Evolutionary conservation across 768 basidiomycete genomes (phyloP).

Genomic region (Obba rivulosa): DNA sequence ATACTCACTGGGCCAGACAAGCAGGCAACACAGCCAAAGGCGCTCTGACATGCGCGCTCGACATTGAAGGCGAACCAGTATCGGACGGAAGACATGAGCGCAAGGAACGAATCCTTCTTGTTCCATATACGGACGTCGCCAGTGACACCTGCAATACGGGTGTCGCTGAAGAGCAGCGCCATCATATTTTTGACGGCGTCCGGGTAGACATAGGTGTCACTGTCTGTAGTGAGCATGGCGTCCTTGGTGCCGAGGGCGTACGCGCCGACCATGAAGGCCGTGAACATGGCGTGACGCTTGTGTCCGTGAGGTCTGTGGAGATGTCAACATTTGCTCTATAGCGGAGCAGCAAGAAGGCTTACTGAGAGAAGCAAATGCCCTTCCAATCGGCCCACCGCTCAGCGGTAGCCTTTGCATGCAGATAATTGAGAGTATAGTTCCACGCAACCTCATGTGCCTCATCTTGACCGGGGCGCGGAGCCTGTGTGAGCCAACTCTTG

Average conservation of each 20-base stretch:
- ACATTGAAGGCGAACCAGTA: slow-evolving; percentile 22
- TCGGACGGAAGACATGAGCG: slow-evolving; percentile 15
- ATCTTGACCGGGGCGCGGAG: slow-evolving; percentile 5
- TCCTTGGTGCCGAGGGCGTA: slow-evolving; percentile 18
- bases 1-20: slow-evolving; percentile 9
- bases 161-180: slow-evolving; percentile 14
- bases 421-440: slow-evolving; percentile 11
- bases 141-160: slow-evolving; percentile 13
- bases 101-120: slow-evolving; percentile 16
- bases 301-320: slow-evolving; percentile 14
- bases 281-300: slow-evolving; percentile 21
- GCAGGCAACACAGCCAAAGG: slow-evolving; percentile 11
- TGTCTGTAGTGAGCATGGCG: slow-evolving; percentile 18
- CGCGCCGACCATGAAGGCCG: slow-evolving; percentile 15
- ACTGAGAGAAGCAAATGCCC: slow-evolving; percentile 19
- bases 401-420: slow-evolving; percentile 8
- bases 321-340: not conserved
- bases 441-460: slow-evolving; percentile 13
- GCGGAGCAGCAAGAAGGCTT: not conserved
- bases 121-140: slow-evolving; percentile 20
- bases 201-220: slow-evolving; percentile 15
- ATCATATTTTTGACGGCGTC: slow-evolving; percentile 12
- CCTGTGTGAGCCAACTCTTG: slow-evolving; percentile 13
- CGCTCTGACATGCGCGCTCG: slow-evolving; percentile 11
- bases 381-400: slow-evolving; percentile 8